These are phyloP conservation scores for Lodderomyces oxycetoniae DNA, from an alignment of 1,139 yeast genomes.

Conservation along the genomic window DNA sequence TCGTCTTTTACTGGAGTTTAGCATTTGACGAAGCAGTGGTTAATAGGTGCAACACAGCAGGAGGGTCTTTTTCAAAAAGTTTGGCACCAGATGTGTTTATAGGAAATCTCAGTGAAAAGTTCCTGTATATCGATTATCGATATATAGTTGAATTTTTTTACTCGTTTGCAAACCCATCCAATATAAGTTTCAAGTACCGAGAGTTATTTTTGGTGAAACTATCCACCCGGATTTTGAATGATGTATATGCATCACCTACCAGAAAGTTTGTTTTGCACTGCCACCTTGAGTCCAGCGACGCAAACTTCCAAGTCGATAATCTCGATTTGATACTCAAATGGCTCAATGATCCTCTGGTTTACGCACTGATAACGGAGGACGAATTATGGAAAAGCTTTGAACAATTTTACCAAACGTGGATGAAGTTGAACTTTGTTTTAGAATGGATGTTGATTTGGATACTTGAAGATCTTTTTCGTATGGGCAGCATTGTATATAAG, in stretches of 20 bases:
- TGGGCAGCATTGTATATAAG: not conserved
- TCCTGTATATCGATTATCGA: constrained; percentile 10
- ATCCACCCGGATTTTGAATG: constrained; percentile 9
- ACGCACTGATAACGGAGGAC: constrained; percentile 19
- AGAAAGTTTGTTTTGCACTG: too few species aligned
- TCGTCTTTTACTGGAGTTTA: constrained; percentile 22
- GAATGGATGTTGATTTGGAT: constrained; percentile 18
- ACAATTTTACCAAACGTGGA: constrained; percentile 22
- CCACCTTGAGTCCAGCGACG: too few species aligned
- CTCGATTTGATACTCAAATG: constrained; percentile 8
- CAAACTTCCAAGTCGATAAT: constrained; percentile 3
- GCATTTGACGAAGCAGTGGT: constrained; percentile 11
- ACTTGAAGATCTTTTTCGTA: constrained; percentile 1
- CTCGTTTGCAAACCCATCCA: constrained; percentile 2
- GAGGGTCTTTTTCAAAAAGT: too few species aligned
- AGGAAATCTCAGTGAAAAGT: constrained; percentile 8
- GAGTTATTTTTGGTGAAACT: constrained; percentile 11
- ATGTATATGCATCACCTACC: constrained; percentile 9
- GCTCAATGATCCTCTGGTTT: constrained; percentile 14
- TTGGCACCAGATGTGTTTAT: constrained; percentile 8
- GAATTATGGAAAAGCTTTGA: constrained; percentile 17
- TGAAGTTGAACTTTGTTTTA: constrained; percentile 19
- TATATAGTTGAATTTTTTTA: constrained; percentile 12
- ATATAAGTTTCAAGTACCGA: constrained; percentile 6
- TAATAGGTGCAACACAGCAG: not conserved